phyloP scores from a whole-genome alignment of 192 early-diverging fungal species.

The Fimicolochytrium jonesii region DNA sequence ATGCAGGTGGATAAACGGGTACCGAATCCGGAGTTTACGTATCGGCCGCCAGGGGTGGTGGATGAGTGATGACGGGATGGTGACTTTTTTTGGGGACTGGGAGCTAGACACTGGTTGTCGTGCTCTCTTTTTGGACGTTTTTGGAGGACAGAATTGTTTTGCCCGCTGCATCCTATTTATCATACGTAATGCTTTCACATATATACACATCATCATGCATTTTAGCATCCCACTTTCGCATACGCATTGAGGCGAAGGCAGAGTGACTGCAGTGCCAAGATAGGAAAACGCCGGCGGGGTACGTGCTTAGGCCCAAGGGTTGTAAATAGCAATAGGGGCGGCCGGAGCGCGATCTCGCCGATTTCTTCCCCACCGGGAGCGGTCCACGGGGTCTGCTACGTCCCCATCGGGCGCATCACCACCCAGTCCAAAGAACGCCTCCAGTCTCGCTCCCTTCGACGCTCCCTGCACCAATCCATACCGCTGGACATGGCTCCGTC shows the following conservation, averaged over 20 bases:
- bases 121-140: too few relatives aligned
- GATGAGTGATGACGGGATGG: too few relatives aligned
- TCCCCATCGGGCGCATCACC: too few relatives aligned
- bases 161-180: too few relatives aligned
- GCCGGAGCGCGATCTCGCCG: neutral
- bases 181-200: too few relatives aligned
- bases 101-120: too few relatives aligned
- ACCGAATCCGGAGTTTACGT: constrained; percentile 12
- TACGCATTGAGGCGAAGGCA: too few relatives aligned
- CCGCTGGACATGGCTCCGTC: neutral
- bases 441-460: neutral
- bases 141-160: too few relatives aligned
- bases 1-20: constrained; percentile 12
- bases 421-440: constrained; percentile 21
- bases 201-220: too few relatives aligned
- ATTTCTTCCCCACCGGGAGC: neutral
- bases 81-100: too few relatives aligned
- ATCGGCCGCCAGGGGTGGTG: constrained; percentile 7
- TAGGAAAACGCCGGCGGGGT: neutral
- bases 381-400: neutral
- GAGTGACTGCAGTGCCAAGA: too few relatives aligned
- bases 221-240: too few relatives aligned
- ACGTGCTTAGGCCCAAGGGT: constrained; percentile 4
- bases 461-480: constrained; percentile 4
- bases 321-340: neutral